Conservation (phyloP, 2,329 filamentous ascomycete species). For the Capronia coronata region DNA sequence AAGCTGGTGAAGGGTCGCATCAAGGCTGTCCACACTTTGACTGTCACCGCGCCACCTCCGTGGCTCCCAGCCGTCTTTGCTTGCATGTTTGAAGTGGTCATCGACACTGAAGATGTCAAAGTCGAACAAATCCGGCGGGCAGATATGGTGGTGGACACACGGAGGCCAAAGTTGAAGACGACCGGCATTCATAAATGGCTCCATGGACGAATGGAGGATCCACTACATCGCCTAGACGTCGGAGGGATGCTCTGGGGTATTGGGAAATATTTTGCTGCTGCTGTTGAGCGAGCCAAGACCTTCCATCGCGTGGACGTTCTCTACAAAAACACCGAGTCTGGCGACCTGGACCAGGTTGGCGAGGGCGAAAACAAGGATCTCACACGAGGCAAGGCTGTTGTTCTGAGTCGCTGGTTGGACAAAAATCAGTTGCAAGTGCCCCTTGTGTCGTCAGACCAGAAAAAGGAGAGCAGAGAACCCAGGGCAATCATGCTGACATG, state of each 20-base stretch:
- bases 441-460: background rate
- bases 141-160: constrained; percentile 1
- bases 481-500: constrained; percentile 22
- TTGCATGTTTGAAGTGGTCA: constrained; percentile 17
- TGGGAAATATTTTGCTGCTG: constrained; percentile 24
- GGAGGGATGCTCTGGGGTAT: constrained; percentile 25
- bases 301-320: constrained; percentile 17
- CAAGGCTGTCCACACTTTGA: constrained; percentile 19
- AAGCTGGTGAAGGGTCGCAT: constrained; percentile 7
- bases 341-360: background rate
- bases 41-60: constrained; percentile 20
- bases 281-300: constrained; percentile 23
- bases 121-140: constrained; percentile 15
- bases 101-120: constrained; percentile 15
- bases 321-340: constrained; percentile 3
- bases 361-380: constrained; percentile 3
- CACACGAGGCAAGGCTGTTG: constrained; percentile 8
- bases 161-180: background rate
- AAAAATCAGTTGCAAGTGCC: constrained; percentile 9
- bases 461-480: constrained; percentile 4
- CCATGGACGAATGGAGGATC: constrained; percentile 13
- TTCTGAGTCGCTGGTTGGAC: constrained; percentile 18
- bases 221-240: constrained; percentile 21
- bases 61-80: constrained; percentile 21
- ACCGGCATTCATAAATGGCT: constrained; percentile 24